These are phyloP conservation scores for Fusarium sp. DNA, from an alignment of 2,329 filamentous ascomycete genomes.

Conservation along the genomic window DNA sequence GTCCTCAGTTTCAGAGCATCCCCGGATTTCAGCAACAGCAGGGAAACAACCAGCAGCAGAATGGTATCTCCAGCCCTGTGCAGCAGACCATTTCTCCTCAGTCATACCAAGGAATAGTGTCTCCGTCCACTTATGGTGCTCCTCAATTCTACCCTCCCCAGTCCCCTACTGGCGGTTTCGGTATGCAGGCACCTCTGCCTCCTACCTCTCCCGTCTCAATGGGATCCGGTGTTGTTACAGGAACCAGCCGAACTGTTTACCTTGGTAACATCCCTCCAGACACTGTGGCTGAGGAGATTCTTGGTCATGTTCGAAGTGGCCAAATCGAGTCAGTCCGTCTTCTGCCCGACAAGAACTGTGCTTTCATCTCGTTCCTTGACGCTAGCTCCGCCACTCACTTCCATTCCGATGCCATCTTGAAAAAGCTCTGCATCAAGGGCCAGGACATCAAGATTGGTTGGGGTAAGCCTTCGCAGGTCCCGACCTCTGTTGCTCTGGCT, in stretches of 20 bases:
- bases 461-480: constrained; percentile 98
- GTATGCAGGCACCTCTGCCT: constrained; percentile 63
- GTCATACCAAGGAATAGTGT: constrained; percentile 85
- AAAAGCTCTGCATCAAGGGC: constrained; percentile 97
- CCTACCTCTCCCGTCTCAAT: constrained; percentile 81
- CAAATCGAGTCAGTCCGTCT: constrained; percentile 99
- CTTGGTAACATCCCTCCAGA: constrained; percentile 98
- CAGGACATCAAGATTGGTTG: constrained; percentile 99
- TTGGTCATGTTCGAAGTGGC: constrained; percentile 94
- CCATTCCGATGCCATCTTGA: constrained; percentile 99
- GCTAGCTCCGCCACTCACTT: constrained; percentile 98
- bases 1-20: constrained; percentile 90
- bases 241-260: constrained; percentile 96
- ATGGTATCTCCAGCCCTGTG: constrained; percentile 76
- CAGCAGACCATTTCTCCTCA: constrained; percentile 83
- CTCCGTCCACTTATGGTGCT: constrained; percentile 83
- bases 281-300: constrained; percentile 94
- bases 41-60: constrained; percentile 64
- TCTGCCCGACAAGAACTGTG: constrained; percentile 98
- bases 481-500: constrained; percentile 94
- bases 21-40: constrained; percentile 75
- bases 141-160: constrained; percentile 89
- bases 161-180: constrained; percentile 83
- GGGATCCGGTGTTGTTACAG: constrained; percentile 82
- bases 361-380: constrained; percentile 98